Conservation (phyloP, 352 stramenopile genomes). For the Globisporangium irregulare region DNA sequence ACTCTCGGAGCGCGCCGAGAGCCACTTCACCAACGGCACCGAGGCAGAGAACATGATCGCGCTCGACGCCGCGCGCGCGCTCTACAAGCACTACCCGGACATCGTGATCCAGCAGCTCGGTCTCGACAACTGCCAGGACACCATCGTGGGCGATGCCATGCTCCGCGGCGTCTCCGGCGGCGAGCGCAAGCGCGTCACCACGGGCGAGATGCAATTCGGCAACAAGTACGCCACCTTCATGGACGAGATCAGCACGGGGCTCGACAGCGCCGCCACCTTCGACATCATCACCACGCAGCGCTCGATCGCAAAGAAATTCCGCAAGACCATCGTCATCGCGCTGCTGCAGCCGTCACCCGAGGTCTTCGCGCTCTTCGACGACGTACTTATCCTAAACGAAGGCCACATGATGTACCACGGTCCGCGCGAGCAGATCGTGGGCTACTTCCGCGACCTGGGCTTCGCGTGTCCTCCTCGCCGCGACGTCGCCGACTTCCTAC, state of each 20-base stretch:
- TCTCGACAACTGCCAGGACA: slow-evolving; percentile 20
- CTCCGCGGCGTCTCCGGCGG: slow-evolving; percentile 58
- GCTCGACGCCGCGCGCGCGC: no score
- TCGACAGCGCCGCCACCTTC: slow-evolving; percentile 88
- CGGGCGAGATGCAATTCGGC: slow-evolving; percentile 79
- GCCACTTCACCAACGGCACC: no score
- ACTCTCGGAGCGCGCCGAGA: no score
- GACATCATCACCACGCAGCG: slow-evolving; percentile 84
- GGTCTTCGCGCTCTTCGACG: slow-evolving; percentile 88
- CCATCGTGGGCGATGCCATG: slow-evolving; percentile 53
- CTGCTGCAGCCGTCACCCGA: slow-evolving; percentile 88
- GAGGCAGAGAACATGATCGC: no score
- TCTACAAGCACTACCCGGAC: no score
- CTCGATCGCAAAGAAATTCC: slow-evolving; percentile 36
- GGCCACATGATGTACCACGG: no score
- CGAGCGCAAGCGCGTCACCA: slow-evolving; percentile 68
- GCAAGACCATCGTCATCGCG: slow-evolving; percentile 39
- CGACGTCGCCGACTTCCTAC: no score
- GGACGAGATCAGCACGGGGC: slow-evolving; percentile 91
- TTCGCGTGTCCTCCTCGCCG: no score
- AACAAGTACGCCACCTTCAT: slow-evolving; percentile 68
- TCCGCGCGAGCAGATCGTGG: no score
- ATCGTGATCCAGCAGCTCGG: no score
- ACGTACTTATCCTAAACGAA: slow-evolving; percentile 31
- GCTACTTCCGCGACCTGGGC: no score